Conservation (phyloP, 495 filamentous ascomycete species). For the Thermothielavioides terrestris region DNA sequence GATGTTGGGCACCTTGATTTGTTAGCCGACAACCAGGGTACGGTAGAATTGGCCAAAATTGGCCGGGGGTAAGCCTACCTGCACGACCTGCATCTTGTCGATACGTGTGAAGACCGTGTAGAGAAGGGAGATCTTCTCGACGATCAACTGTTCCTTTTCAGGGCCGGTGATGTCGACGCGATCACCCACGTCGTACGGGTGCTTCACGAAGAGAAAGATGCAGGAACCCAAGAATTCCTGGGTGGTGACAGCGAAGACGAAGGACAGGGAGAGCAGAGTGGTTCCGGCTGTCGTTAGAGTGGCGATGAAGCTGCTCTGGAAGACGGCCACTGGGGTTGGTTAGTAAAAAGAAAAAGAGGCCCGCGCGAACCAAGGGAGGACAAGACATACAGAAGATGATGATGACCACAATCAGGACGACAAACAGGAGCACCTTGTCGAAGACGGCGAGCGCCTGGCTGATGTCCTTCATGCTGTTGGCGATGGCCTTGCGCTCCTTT, state of each 20-base stretch:
- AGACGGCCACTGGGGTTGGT: slow-evolving; percentile 56
- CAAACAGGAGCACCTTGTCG: slow-evolving; percentile 69
- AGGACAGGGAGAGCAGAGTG: slow-evolving; percentile 85
- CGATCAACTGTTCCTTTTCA: slow-evolving; percentile 57
- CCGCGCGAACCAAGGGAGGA: too few relatives aligned
- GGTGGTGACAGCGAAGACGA: slow-evolving; percentile 82
- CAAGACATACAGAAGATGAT: slow-evolving; percentile 72
- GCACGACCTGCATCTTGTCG: slow-evolving; percentile 70
- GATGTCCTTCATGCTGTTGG: slow-evolving; percentile 91
- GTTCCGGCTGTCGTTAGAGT: slow-evolving; percentile 92
- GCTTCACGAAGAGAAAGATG: slow-evolving; percentile 98
- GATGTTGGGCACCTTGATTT: slow-evolving; percentile 64
- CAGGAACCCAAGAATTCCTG: slow-evolving; percentile 94
- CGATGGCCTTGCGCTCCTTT: slow-evolving; percentile 74
- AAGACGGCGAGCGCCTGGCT: slow-evolving; percentile 88
- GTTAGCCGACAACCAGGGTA: not conserved
- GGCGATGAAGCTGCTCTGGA: slow-evolving; percentile 73
- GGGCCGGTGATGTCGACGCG: slow-evolving; percentile 72
- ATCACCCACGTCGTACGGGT: slow-evolving; percentile 83
- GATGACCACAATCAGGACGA: slow-evolving; percentile 71
- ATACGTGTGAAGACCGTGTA: slow-evolving; percentile 89
- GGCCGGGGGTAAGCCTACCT: slow-evolving; percentile 29
- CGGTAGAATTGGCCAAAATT: not conserved
- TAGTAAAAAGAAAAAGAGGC: not conserved
- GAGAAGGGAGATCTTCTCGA: slow-evolving; percentile 89